phyloP scores from a whole-genome alignment of 2,329 filamentous ascomycete genomes.

The Onygena corvina region DNA sequence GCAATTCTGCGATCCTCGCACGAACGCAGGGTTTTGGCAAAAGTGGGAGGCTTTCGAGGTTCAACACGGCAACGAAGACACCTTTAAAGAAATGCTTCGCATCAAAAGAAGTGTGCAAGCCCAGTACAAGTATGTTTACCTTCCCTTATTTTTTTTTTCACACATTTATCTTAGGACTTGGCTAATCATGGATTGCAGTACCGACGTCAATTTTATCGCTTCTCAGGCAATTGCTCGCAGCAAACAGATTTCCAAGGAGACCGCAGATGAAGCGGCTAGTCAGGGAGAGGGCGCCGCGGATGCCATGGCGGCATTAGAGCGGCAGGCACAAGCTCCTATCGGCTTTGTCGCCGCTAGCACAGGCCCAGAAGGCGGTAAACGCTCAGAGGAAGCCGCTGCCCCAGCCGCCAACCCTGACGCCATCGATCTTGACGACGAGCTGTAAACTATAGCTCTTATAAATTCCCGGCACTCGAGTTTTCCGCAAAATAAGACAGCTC shows the following conservation, averaged over 20 bases:
- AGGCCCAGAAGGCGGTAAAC: conserved; percentile 53
- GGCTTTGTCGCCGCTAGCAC: conserved; percentile 85
- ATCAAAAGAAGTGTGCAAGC: conserved; percentile 96
- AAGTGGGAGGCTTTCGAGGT: conserved; percentile 98
- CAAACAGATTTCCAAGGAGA: conserved; percentile 43
- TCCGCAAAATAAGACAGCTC: neutral
- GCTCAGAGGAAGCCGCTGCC: conserved; percentile 26
- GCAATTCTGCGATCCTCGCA: conserved; percentile 92
- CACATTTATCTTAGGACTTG: neutral
- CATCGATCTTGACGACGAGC: conserved; percentile 62
- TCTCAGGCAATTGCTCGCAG: conserved; percentile 81
- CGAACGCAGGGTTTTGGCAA: conserved; percentile 79
- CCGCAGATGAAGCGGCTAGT: conserved; percentile 29
- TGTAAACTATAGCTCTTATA: neutral
- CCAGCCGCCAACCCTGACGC: conserved; percentile 66
- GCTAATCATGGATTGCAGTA: conserved; percentile 37
- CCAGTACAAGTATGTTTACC: conserved; percentile 64
- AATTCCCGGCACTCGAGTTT: neutral
- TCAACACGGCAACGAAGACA: conserved; percentile 96
- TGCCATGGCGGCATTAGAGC: conserved; percentile 79
- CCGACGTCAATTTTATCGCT: conserved; percentile 96
- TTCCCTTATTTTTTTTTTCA: neutral
- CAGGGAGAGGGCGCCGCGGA: conserved; percentile 47
- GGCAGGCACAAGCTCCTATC: conserved; percentile 73
- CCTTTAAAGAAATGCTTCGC: conserved; percentile 96